Evolutionary conservation across 129 eudicot species (phyloP).

Genomic region (Artemisia annua): DNA sequence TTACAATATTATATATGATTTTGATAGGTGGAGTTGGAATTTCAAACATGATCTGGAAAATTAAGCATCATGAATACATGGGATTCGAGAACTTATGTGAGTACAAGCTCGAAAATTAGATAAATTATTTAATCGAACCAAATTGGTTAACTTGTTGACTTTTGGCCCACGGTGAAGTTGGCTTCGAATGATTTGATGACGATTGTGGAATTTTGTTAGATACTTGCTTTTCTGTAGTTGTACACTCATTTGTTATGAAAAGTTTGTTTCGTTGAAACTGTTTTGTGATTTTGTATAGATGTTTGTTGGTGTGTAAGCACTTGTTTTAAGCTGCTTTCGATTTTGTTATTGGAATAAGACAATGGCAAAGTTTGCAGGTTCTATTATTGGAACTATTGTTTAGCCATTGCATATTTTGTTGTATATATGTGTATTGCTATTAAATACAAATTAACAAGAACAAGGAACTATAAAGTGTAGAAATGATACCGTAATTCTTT

Average conservation of each 20-base stretch:
- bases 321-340: neutral
- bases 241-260: neutral
- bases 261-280: neutral
- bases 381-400: neutral
- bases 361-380: neutral
- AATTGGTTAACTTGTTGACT: neutral
- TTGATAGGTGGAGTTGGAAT: slow-evolving; percentile 91
- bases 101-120: slow-evolving; percentile 33
- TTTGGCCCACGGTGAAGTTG: neutral
- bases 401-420: no score
- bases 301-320: neutral
- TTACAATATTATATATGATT: neutral
- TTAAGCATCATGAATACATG: slow-evolving; percentile 76
- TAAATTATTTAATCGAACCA: neutral
- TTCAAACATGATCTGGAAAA: slow-evolving; percentile 77
- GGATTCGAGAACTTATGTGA: slow-evolving; percentile 94
- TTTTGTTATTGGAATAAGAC: neutral
- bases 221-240: neutral
- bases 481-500: no score
- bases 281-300: neutral
- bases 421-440: no score
- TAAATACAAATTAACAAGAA: no score
- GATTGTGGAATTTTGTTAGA: neutral
- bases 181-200: neutral
- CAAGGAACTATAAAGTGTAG: no score